A percentile compares a stretch with the other conserved stretches of the same genome.
Evolutionary conservation across 257 asterid genomes (phyloP).

Genomic region (Fraxinus excelsior): DNA sequence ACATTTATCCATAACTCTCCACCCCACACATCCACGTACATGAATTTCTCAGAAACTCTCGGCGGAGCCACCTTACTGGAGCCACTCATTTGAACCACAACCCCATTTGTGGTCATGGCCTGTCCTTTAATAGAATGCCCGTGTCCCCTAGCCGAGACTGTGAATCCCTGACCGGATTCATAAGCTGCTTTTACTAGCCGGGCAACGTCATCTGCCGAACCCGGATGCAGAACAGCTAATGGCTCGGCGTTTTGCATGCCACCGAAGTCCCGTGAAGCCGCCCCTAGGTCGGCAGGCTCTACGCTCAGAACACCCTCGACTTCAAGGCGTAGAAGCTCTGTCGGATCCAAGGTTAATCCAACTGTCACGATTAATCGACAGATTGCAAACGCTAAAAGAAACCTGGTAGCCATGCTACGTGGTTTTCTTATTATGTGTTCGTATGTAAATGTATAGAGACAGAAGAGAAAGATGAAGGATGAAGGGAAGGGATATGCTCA

Average conservation of each 20-base stretch:
- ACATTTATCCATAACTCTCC: constrained; percentile 84
- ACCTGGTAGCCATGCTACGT: constrained; percentile 42
- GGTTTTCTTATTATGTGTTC: neutral
- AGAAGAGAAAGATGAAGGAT: neutral
- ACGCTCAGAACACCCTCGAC: constrained; percentile 51
- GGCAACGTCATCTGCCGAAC: constrained; percentile 60
- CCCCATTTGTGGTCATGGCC: constrained; percentile 55
- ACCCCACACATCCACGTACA: constrained; percentile 83
- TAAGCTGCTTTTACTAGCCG: constrained; percentile 55
- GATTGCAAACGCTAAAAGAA: constrained; percentile 54
- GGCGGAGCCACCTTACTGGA: constrained; percentile 25
- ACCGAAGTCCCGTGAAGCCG: constrained; percentile 65
- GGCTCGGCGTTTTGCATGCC: constrained; percentile 48
- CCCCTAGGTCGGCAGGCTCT: constrained; percentile 46
- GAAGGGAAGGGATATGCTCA: constrained; percentile 19
- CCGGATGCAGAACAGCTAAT: constrained; percentile 60
- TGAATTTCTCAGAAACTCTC: constrained; percentile 45
- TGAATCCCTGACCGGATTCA: constrained; percentile 53
- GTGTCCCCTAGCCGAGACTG: constrained; percentile 77
- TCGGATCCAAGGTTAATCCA: constrained; percentile 62
- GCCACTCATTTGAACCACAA: constrained; percentile 64
- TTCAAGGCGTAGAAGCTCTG: constrained; percentile 41
- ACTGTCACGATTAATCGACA: constrained; percentile 61
- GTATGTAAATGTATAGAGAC: constrained; percentile 2
- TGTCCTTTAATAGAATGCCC: constrained; percentile 89